These are phyloP conservation scores for Neonectria neomacrospora DNA, from an alignment of 2,329 filamentous ascomycete species.

Conservation along the genomic window DNA sequence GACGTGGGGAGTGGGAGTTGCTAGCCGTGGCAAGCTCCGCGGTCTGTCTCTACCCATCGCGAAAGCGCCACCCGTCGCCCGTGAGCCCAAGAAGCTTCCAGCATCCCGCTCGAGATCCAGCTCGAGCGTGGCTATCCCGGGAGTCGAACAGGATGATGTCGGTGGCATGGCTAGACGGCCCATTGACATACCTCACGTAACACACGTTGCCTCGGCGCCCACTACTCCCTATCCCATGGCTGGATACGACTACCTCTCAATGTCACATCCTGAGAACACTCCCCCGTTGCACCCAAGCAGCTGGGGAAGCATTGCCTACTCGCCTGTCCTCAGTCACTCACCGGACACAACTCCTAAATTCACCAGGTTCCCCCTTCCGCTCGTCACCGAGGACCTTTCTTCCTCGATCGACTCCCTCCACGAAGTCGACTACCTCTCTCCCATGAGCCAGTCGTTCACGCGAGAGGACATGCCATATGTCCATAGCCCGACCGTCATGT, in stretches of 20 bases:
- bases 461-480: slow-evolving; percentile 68
- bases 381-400: slow-evolving; percentile 62
- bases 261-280: slow-evolving; percentile 59
- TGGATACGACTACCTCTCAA: slow-evolving; percentile 63
- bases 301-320: slow-evolving; percentile 62
- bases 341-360: slow-evolving; percentile 53
- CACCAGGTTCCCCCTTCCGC: slow-evolving; percentile 58
- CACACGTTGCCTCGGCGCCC: slow-evolving; percentile 56
- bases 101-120: slow-evolving; percentile 57
- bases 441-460: slow-evolving; percentile 66
- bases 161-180: slow-evolving; percentile 47
- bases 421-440: slow-evolving; percentile 71
- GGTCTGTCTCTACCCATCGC: slow-evolving; percentile 82
- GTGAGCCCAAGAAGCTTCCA: slow-evolving; percentile 60
- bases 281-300: slow-evolving; percentile 54
- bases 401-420: slow-evolving; percentile 69
- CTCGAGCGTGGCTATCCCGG: slow-evolving; percentile 51
- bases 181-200: slow-evolving; percentile 51
- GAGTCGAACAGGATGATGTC: slow-evolving; percentile 49
- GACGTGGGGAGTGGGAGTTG: slow-evolving; percentile 96
- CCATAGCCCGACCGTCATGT: slow-evolving; percentile 66
- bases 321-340: slow-evolving; percentile 51
- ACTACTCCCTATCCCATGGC: slow-evolving; percentile 52
- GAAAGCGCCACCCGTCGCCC: slow-evolving; percentile 66
- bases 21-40: slow-evolving; percentile 92